Evolutionary conservation across 2,329 filamentous ascomycete species (phyloP).

Genomic region (Talaromyces albobiverticillius): DNA sequence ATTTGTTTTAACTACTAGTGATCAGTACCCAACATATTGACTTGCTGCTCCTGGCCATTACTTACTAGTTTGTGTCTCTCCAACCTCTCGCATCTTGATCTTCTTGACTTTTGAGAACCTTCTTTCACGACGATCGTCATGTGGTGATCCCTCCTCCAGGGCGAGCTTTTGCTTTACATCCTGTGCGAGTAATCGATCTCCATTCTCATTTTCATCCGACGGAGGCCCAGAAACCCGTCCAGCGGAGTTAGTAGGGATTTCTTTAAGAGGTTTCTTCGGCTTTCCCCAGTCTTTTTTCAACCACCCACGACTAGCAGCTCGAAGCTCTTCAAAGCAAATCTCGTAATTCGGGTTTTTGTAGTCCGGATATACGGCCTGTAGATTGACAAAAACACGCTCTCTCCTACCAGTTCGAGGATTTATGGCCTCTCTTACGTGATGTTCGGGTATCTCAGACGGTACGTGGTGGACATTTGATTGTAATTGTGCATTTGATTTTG

Average conservation of each 20-base stretch:
- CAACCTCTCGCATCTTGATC: slow-evolving; percentile 77
- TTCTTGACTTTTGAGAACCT: slow-evolving; percentile 56
- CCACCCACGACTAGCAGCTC: slow-evolving; percentile 73
- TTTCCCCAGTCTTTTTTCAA: slow-evolving; percentile 53
- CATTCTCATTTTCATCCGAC: slow-evolving; percentile 7
- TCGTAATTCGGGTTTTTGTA: slow-evolving; percentile 69
- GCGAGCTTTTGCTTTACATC: slow-evolving; percentile 32
- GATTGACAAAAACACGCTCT: slow-evolving; percentile 83
- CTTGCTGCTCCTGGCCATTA: slow-evolving; percentile 27
- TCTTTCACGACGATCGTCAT: slow-evolving; percentile 24
- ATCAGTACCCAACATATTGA: slow-evolving; percentile 12
- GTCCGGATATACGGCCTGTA: slow-evolving; percentile 81
- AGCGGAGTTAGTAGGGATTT: slow-evolving; percentile 43
- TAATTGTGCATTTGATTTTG: slow-evolving; percentile 37
- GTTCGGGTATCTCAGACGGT: slow-evolving; percentile 59
- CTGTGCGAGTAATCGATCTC: slow-evolving; percentile 26
- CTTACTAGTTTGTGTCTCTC: slow-evolving; percentile 87
- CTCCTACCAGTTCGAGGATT: slow-evolving; percentile 79
- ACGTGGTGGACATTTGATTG: slow-evolving; percentile 39
- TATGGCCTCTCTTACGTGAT: slow-evolving; percentile 74
- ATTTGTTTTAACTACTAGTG: slow-evolving; percentile 75
- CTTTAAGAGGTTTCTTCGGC: slow-evolving; percentile 53
- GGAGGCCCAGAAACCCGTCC: slow-evolving; percentile 18
- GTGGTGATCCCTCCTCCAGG: slow-evolving; percentile 21
- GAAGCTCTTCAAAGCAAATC: slow-evolving; percentile 86